These are phyloP conservation scores for Capsicum rhomboideum DNA, from an alignment of 257 asterid genomes.

Conservation along the genomic window DNA sequence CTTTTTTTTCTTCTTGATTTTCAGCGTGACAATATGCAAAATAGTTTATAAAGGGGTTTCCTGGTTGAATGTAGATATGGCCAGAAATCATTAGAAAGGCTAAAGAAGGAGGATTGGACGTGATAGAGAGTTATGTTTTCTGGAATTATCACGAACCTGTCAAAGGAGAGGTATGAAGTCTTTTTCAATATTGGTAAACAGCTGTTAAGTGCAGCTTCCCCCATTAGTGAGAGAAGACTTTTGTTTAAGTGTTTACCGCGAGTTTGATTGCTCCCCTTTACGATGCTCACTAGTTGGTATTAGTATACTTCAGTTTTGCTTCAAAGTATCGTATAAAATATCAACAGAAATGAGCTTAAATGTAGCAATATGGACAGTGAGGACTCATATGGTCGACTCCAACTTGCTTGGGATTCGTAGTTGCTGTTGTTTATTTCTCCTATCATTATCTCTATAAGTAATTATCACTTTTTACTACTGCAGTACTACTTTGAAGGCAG, in stretches of 20 bases:
- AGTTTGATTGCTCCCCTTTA: background rate
- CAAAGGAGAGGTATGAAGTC: slow-evolving; percentile 48
- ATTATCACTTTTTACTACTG: slow-evolving; percentile 6
- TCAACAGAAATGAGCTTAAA: background rate
- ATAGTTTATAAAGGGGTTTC: background rate
- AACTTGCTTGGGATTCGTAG: background rate
- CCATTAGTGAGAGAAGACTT: background rate
- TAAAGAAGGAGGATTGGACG: slow-evolving; percentile 83
- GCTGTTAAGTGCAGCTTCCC: background rate
- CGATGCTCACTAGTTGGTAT: background rate
- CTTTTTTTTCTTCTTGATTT: background rate
- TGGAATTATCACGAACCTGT: slow-evolving; percentile 85
- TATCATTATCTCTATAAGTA: background rate
- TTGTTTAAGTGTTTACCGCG: background rate
- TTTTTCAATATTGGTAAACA: background rate
- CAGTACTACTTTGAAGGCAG: slow-evolving; percentile 69
- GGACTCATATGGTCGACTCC: background rate
- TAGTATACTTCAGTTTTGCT: background rate
- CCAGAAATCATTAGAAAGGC: slow-evolving; percentile 58
- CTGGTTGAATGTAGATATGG: slow-evolving; percentile 45
- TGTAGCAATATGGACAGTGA: background rate
- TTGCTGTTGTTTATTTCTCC: too few relatives aligned
- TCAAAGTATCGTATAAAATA: background rate
- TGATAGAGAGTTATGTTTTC: slow-evolving; percentile 77
- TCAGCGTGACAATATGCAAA: background rate